Base-by-base conservation (phyloP, 2,329 filamentous ascomycete genomes). In the Ophiosphaerella herpotricha region DNA sequence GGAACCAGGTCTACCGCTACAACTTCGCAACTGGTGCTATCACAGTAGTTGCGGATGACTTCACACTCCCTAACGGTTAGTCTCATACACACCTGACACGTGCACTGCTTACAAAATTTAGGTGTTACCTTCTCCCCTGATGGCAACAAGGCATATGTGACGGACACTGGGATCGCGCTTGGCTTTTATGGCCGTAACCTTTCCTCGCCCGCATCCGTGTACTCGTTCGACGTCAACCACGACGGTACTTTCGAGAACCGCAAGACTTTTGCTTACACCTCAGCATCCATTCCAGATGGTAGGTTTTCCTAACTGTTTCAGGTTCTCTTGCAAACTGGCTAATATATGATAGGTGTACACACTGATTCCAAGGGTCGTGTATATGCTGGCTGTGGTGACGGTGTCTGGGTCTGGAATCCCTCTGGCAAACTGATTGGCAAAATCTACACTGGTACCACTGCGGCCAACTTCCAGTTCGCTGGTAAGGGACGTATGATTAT, bases 341-440 rank as follows among this genome's bases (percentile, higher is more conserved):
- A 37, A 57, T 46, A 34, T 21, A 29, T 16, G 11, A 26, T n/a
- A 57, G 57, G 54, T 39, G 51, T 64, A 4, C 56, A 63, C 44
- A 56, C 55, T 43, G 63, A 61, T 23, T 63, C 61, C 4, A 60
- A 56, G 21, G 83, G 83, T 2, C 82, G 84, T 45, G 77, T 86
- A 2, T 86, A 77, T 52, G 73, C 73, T 26, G 78, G 75, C 0
- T 80, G 78, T 43, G 74, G 71, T 2, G 78, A 79, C 44, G 79
- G 80, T 1, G 62, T 82, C 11, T 77, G 80, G 48, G 71, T 82
- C 5, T 82, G 78, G 76, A 76, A 65, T 33, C 52, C 72, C 1
- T 74, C 68, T 2, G 79, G 80, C 1, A 63, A 64, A 4, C 62
- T 78, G 1, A 65, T 81, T n/a, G 79, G 78, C 2, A 62, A 60